A percentile compares a stretch with the other conserved stretches of the same genome.
Conservation (phyloP, 2,329 filamentous ascomycete genomes). For the Monosporascus ibericus region DNA sequence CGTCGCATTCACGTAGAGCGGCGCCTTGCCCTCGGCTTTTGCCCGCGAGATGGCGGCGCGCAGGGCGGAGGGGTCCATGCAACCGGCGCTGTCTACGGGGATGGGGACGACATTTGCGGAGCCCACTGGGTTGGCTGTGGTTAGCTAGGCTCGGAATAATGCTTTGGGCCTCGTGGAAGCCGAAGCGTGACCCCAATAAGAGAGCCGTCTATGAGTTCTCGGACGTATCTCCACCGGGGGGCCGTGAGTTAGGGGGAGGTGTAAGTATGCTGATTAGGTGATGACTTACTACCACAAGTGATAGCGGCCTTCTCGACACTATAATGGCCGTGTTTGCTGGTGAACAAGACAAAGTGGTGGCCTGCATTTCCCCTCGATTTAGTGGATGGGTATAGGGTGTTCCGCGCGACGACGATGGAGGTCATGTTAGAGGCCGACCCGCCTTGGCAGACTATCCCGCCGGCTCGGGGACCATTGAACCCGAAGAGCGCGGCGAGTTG, state of each 20-base stretch:
- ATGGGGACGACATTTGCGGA: slow-evolving; percentile 66
- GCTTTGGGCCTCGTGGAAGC: not conserved
- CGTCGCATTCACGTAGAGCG: slow-evolving; percentile 92
- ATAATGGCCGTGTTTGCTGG: slow-evolving; percentile 86
- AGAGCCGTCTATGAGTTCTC: not conserved
- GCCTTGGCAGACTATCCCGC: slow-evolving; percentile 56
- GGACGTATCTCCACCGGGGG: not conserved
- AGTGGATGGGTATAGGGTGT: slow-evolving; percentile 73
- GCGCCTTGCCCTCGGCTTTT: slow-evolving; percentile 63
- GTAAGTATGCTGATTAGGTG: not conserved
- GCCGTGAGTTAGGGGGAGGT: not conserved
- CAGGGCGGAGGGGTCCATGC: slow-evolving; percentile 64
- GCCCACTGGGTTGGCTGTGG: slow-evolving; percentile 44
- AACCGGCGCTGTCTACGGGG: slow-evolving; percentile 64
- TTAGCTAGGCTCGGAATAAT: not conserved
- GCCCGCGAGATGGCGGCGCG: slow-evolving; percentile 56
- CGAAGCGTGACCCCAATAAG: too few relatives aligned
- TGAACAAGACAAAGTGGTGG: slow-evolving; percentile 74
- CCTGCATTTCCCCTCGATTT: slow-evolving; percentile 65
- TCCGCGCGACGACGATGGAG: slow-evolving; percentile 71
- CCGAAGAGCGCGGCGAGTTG: slow-evolving; percentile 73
- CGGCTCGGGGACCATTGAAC: slow-evolving; percentile 59
- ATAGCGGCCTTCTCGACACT: slow-evolving; percentile 92
- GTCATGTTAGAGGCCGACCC: slow-evolving; percentile 66
- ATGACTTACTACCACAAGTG: slow-evolving; percentile 56